Evolutionary conservation across 208 protist species (phyloP).

Genomic region (Leishmania arabica): DNA sequence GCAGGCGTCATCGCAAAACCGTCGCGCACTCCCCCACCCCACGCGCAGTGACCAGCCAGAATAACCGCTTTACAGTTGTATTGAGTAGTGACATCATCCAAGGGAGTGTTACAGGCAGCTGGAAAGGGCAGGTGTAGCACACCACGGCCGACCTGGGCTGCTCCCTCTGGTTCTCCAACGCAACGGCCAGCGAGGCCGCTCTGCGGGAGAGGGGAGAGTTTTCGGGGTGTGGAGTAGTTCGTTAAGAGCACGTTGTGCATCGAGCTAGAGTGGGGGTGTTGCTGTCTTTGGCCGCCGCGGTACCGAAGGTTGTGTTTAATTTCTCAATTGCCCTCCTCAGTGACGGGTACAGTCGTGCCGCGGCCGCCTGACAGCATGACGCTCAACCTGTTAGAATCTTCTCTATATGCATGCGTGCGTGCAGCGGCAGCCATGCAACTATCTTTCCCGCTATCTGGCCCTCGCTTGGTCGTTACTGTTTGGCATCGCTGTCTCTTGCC

Average conservation of each 20-base stretch:
- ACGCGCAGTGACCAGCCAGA: background rate
- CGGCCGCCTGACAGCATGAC: background rate
- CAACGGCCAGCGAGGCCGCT: background rate
- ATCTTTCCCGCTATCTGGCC: background rate
- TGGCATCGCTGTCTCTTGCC: background rate
- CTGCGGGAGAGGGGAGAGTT: background rate
- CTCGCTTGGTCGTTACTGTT: background rate
- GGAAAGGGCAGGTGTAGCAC: constrained; percentile 12
- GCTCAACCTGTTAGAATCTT: background rate
- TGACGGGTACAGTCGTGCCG: background rate
- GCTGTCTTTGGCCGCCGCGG: background rate
- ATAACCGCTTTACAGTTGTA: background rate
- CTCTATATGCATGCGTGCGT: background rate
- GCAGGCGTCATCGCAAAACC: background rate
- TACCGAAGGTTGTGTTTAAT: background rate
- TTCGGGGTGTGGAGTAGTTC: background rate
- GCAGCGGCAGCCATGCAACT: background rate
- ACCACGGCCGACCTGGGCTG: constrained; percentile 5
- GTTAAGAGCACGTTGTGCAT: background rate
- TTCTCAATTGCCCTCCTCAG: background rate
- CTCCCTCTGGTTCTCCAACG: constrained; percentile 13
- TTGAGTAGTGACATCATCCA: background rate
- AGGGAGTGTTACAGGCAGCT: background rate
- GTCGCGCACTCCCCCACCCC: background rate
- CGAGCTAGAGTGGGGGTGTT: background rate